Conservation (phyloP, 495 filamentous ascomycete species). For the Neurospora tetrasperma region DNA sequence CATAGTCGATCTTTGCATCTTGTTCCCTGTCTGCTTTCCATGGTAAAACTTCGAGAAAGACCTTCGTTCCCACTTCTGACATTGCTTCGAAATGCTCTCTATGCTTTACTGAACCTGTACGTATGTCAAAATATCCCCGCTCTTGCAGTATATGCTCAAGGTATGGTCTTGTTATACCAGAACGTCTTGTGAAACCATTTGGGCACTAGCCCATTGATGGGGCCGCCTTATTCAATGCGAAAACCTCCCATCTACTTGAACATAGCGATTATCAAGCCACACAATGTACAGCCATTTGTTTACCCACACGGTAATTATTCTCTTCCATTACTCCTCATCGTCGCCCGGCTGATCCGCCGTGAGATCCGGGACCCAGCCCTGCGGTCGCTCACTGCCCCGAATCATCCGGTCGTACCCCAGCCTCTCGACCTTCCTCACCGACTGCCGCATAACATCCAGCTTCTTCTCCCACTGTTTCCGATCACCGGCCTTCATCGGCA, state of each 20-base stretch:
- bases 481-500: conserved; percentile 43
- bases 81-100: not conserved
- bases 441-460: conserved; percentile 72
- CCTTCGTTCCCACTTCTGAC: not conserved
- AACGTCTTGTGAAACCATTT: not conserved
- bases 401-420: conserved; percentile 80
- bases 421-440: conserved; percentile 89
- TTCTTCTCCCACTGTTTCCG: conserved; percentile 54
- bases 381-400: conserved; percentile 77
- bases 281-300: not conserved
- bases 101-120: not conserved
- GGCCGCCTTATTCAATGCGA: not conserved
- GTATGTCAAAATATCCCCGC: not conserved
- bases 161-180: not conserved
- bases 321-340: not conserved
- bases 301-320: not conserved
- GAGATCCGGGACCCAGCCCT: conserved; percentile 85
- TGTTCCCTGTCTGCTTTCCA: not conserved
- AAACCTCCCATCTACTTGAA: not conserved
- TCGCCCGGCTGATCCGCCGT: conserved; percentile 16
- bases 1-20: not conserved
- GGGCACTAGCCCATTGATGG: not conserved
- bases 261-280: not conserved
- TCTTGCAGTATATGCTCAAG: not conserved
- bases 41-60: not conserved